Conservation (phyloP, 352 stramenopile species). For the Phytopythium helicoides region DNA sequence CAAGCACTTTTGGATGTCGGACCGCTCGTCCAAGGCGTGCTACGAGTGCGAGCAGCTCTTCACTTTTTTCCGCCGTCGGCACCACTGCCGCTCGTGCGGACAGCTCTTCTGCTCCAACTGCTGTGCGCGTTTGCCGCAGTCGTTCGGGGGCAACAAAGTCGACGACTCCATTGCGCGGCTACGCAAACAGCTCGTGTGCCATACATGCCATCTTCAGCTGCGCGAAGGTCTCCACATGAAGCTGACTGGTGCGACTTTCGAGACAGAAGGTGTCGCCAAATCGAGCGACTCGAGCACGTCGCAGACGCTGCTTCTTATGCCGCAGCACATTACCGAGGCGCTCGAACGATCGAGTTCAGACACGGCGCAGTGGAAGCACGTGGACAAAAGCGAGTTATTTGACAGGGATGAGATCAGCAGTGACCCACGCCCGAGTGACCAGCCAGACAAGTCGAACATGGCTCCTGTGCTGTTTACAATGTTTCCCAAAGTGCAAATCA, state of each 20-base stretch:
- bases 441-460: conserved; percentile 47
- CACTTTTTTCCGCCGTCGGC: conserved; percentile 72
- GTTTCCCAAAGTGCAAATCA: conserved; percentile 86
- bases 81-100: conserved; percentile 84
- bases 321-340: conserved; percentile 64
- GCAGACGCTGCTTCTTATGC: conserved; percentile 76
- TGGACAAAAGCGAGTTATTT: conserved; percentile 69
- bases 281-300: conserved; percentile 21
- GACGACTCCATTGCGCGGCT: conserved; percentile 75
- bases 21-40: conserved; percentile 78
- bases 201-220: conserved; percentile 79
- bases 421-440: conserved; percentile 51
- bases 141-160: conserved; percentile 70
- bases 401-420: conserved; percentile 82
- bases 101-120: conserved; percentile 87
- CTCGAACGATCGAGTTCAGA: conserved; percentile 64
- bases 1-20: conserved; percentile 91
- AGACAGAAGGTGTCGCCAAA: conserved; percentile 30
- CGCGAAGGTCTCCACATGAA: conserved; percentile 80
- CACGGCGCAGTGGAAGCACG: conserved; percentile 49
- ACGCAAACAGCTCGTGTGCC: conserved; percentile 83
- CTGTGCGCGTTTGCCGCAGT: conserved; percentile 72
- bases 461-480: conserved; percentile 66
- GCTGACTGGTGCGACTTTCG: conserved; percentile 35
- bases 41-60: conserved; percentile 85